A percentile compares a stretch with the other conserved stretches of the same genome.
Conservation (phyloP, 305 asterid genomes). For the Caryopteris hybrid region DNA sequence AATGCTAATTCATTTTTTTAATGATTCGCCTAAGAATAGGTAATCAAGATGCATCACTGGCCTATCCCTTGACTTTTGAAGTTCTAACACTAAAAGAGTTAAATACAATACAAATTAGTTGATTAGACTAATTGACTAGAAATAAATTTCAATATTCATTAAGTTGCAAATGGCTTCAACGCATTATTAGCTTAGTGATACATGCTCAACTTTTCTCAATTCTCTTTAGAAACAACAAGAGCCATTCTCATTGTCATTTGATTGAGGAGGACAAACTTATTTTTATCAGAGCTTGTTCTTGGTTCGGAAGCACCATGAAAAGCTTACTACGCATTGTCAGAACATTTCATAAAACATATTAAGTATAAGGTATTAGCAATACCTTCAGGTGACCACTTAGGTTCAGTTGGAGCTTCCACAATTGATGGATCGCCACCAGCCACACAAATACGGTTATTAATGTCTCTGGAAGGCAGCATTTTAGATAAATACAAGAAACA, state of each 20-base stretch:
- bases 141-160: not conserved
- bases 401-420: slow-evolving; percentile 90
- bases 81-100: not conserved
- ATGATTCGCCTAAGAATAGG: not conserved
- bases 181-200: not conserved
- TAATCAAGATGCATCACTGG: not conserved
- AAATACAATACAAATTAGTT: too few relatives aligned
- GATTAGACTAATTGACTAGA: not conserved
- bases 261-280: too few relatives aligned
- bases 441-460: slow-evolving; percentile 59
- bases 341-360: not conserved
- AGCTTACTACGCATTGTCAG: slow-evolving; percentile 3
- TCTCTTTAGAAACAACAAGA: not conserved
- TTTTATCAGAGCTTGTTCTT: not conserved
- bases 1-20: not conserved
- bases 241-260: too few relatives aligned
- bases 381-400: slow-evolving; percentile 98
- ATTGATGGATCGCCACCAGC: slow-evolving; percentile 81
- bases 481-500: not conserved
- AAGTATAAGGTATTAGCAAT: not conserved
- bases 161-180: not conserved
- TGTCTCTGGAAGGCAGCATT: slow-evolving; percentile 47
- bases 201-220: not conserved
- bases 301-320: not conserved
- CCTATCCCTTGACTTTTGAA: not conserved